phyloP scores from a whole-genome alignment of 257 asterid genomes.

The Marsdenia floribunda region DNA sequence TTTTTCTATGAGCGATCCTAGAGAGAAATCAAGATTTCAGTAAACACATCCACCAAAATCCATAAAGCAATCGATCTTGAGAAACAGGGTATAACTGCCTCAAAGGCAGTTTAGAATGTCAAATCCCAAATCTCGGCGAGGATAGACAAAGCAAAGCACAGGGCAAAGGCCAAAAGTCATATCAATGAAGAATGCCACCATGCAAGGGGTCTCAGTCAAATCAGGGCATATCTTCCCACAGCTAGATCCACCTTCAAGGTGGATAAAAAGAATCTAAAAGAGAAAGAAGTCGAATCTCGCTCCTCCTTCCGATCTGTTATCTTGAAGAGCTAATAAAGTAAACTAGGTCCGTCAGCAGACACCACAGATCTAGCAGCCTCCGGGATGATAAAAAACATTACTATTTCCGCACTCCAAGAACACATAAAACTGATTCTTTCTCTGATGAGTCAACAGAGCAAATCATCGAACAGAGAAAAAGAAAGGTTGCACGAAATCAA shows the following conservation, averaged over 20 bases:
- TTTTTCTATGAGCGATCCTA: background rate
- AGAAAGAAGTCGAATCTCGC: background rate
- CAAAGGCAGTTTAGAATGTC: conserved; percentile 9
- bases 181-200: conserved; percentile 10
- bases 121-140: conserved; percentile 1
- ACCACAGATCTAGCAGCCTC: conserved; percentile 36
- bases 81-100: background rate
- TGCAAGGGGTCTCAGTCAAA: conserved; percentile 4
- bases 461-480: conserved; percentile 18
- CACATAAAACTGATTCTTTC: conserved; percentile 3
- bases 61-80: conserved; percentile 10
- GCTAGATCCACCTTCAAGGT: background rate
- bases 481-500: conserved; percentile 19
- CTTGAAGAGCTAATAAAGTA: conserved; percentile 21
- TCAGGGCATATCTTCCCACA: background rate
- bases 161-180: conserved; percentile 1
- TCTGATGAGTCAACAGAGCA: conserved; percentile 12
- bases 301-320: conserved; percentile 35
- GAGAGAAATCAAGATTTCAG: background rate
- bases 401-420: conserved; percentile 9
- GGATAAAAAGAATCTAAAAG: conserved; percentile 1
- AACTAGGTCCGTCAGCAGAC: conserved; percentile 21
- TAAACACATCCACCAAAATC: conserved; percentile 16
- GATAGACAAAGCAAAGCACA: background rate
- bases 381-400: background rate